Conservation (phyloP, 306 rosid genomes). For the Cicer bijugum region DNA sequence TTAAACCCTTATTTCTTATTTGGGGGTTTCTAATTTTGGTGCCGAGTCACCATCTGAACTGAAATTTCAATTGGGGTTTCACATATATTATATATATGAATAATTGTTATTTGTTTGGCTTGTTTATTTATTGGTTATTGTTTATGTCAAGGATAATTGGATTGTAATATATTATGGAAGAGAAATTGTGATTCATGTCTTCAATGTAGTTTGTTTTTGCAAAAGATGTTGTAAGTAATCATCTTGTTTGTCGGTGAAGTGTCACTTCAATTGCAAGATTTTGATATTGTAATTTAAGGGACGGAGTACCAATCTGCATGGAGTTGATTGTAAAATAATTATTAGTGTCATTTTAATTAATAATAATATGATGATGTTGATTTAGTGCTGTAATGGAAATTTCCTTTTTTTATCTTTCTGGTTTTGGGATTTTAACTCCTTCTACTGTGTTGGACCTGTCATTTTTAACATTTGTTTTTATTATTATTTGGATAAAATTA, state of each 20-base stretch:
- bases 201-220: slow-evolving; percentile 42
- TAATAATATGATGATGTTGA: too few species aligned
- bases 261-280: neutral
- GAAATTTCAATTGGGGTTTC: slow-evolving; percentile 18
- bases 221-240: slow-evolving; percentile 39
- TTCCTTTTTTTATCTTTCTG: neutral
- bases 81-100: slow-evolving; percentile 29
- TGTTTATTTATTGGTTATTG: slow-evolving; percentile 33
- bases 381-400: too few species aligned
- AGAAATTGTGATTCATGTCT: slow-evolving; percentile 45
- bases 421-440: too few species aligned
- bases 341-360: too few species aligned
- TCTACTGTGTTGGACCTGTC: too few species aligned
- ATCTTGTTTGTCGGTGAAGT: slow-evolving; percentile 34
- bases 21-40: slow-evolving; percentile 17
- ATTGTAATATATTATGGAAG: slow-evolving; percentile 40
- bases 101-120: slow-evolving; percentile 25
- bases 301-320: too few species aligned
- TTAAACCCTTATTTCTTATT: slow-evolving; percentile 22
- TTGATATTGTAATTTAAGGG: too few species aligned
- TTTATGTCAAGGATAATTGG: slow-evolving; percentile 29
- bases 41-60: slow-evolving; percentile 2
- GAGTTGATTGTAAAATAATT: too few species aligned
- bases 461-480: neutral
- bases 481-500: slow-evolving; percentile 1